These are phyloP conservation scores for Zopfochytrium polystomum DNA, from an alignment of 371 early-diverging fungal genomes.

Conservation along the genomic window DNA sequence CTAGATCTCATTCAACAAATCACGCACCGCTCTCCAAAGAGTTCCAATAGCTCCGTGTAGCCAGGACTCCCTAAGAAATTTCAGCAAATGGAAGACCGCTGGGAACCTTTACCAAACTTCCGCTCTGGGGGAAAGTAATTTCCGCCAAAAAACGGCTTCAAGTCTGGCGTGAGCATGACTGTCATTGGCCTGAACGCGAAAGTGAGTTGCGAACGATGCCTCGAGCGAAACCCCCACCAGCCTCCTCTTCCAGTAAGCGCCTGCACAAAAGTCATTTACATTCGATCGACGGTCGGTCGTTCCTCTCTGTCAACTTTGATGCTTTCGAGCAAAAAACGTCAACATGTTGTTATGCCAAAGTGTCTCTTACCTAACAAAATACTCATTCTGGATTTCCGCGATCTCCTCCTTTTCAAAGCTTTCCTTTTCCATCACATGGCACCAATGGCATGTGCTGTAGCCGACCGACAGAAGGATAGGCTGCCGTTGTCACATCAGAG, in stretches of 20 bases:
- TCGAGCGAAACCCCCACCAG: no score
- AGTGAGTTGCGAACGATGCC: no score
- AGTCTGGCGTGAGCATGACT: slow-evolving; percentile 62
- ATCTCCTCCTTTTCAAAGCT: slow-evolving; percentile 59
- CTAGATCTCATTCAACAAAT: not conserved
- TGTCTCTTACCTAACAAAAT: no score
- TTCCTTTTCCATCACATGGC: slow-evolving; percentile 69
- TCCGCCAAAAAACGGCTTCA: slow-evolving; percentile 64
- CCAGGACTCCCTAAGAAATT: slow-evolving; percentile 40
- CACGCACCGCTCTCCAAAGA: slow-evolving; percentile 38
- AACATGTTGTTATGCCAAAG: no score
- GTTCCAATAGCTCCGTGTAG: slow-evolving; percentile 48
- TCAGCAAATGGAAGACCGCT: no score
- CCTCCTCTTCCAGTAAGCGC: slow-evolving; percentile 58
- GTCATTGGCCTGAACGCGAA: no score
- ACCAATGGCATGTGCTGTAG: slow-evolving; percentile 72
- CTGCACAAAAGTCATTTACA: slow-evolving; percentile 59
- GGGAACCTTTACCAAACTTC: slow-evolving; percentile 46
- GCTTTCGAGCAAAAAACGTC: no score
- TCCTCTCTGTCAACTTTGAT: slow-evolving; percentile 56
- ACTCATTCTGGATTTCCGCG: slow-evolving; percentile 58
- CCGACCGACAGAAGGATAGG: slow-evolving; percentile 66
- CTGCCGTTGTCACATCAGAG: not conserved
- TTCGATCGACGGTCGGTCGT: slow-evolving; percentile 63
- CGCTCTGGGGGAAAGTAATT: slow-evolving; percentile 66